A percentile compares a stretch with the other conserved stretches of the same genome.
Evolutionary conservation across 257 asterid species (phyloP).

Genomic region (Solanum pinnatisectum): DNA sequence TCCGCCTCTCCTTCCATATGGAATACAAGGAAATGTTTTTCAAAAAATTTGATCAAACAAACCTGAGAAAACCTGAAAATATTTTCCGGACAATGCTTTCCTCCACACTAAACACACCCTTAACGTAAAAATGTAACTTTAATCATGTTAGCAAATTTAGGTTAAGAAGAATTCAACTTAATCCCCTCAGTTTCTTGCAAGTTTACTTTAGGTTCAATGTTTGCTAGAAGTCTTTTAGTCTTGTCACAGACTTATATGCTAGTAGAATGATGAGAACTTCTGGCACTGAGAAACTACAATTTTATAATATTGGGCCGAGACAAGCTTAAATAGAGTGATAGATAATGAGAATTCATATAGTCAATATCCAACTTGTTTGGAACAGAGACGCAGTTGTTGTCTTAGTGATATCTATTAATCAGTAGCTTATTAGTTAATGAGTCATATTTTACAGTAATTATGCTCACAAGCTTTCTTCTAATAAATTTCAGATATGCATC

Average conservation of each 20-base stretch:
- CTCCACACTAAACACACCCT: too few relatives aligned
- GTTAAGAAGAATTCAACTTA: not conserved
- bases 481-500: constrained; percentile 62
- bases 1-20: too few relatives aligned
- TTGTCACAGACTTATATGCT: not conserved
- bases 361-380: not conserved
- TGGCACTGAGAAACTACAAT: not conserved
- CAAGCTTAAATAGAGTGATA: not conserved
- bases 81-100: too few relatives aligned
- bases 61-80: too few relatives aligned
- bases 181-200: not conserved
- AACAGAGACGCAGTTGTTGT: not conserved
- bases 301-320: not conserved
- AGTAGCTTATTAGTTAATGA: not conserved
- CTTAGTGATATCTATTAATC: not conserved
- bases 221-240: not conserved
- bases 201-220: not conserved
- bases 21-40: too few relatives aligned
- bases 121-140: too few relatives aligned
- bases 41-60: too few relatives aligned
- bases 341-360: not conserved
- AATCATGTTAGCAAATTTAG: too few relatives aligned
- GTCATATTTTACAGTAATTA: not conserved
- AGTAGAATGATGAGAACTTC: not conserved
- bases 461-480: not conserved